phyloP scores from a whole-genome alignment of 805 yeast genomes.

The Cephaloascus albidus region DNA sequence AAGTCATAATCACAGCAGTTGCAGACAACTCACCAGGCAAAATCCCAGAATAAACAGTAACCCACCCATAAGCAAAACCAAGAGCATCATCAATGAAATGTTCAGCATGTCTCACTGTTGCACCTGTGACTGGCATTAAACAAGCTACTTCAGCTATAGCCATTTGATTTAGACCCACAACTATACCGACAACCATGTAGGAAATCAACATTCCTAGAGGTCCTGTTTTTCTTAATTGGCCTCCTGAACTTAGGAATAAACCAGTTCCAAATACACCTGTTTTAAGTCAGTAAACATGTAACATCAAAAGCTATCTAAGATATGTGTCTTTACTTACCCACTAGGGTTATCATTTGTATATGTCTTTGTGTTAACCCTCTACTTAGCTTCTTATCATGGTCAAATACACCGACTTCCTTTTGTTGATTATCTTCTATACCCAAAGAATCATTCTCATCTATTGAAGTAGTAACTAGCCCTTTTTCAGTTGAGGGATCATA shows the following conservation, averaged over 20 bases:
- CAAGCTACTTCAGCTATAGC: constrained; percentile 27
- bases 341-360: neutral
- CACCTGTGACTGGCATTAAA: constrained; percentile 27
- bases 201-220: constrained; percentile 44
- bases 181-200: constrained; percentile 35
- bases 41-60: constrained; percentile 19
- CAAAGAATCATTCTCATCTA: too few species aligned
- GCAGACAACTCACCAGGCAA: constrained; percentile 36
- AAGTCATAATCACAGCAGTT: constrained; percentile 33
- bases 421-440: too few species aligned
- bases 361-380: neutral
- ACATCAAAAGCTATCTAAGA: too few species aligned
- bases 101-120: constrained; percentile 23
- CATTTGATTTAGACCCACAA: constrained; percentile 26
- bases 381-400: constrained; percentile 1
- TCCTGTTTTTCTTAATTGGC: constrained; percentile 38
- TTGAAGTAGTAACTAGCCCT: too few species aligned
- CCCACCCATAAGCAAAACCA: constrained; percentile 39
- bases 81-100: constrained; percentile 32
- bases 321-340: too few species aligned
- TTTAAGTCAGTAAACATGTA: too few species aligned
- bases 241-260: constrained; percentile 45
- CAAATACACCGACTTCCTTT: neutral
- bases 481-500: too few species aligned
- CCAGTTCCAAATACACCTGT: constrained; percentile 46